Conservation (phyloP, 2,329 filamentous ascomycete species). For the Fusarium illudens region DNA sequence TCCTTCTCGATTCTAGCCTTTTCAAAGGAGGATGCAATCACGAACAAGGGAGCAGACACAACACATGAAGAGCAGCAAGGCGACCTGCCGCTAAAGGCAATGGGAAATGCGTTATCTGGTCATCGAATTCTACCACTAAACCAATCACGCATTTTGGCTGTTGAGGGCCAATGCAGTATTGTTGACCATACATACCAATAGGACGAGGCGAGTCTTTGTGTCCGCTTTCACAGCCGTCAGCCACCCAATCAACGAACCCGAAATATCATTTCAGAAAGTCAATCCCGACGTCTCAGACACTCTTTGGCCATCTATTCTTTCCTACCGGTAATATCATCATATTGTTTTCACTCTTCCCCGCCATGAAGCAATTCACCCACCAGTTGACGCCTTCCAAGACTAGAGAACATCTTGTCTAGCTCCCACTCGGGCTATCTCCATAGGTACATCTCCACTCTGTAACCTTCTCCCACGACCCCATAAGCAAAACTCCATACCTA, state of each 20-base stretch:
- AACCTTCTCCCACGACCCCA: background rate
- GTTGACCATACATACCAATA: background rate
- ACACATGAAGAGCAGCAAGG: background rate
- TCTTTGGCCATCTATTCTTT: background rate
- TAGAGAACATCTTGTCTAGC: background rate
- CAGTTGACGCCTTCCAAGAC: constrained; percentile 4
- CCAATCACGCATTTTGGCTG: background rate
- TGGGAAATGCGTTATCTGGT: background rate
- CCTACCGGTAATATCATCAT: background rate
- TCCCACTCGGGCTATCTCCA: background rate
- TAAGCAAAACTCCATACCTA: background rate
- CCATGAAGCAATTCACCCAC: constrained; percentile 2
- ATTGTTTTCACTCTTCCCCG: background rate
- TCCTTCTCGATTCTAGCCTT: background rate
- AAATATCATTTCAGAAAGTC: background rate
- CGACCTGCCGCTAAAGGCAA: background rate
- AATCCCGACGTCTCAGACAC: background rate
- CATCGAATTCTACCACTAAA: background rate
- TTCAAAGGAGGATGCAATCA: background rate
- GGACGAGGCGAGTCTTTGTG: background rate
- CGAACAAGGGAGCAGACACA: background rate
- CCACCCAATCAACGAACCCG: background rate
- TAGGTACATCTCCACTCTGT: background rate
- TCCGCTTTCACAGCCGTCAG: background rate
- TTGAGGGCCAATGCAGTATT: background rate